Evolutionary conservation across 1,139 yeast genomes (phyloP).

Genomic region (Casaregolazyma lundiana): DNA sequence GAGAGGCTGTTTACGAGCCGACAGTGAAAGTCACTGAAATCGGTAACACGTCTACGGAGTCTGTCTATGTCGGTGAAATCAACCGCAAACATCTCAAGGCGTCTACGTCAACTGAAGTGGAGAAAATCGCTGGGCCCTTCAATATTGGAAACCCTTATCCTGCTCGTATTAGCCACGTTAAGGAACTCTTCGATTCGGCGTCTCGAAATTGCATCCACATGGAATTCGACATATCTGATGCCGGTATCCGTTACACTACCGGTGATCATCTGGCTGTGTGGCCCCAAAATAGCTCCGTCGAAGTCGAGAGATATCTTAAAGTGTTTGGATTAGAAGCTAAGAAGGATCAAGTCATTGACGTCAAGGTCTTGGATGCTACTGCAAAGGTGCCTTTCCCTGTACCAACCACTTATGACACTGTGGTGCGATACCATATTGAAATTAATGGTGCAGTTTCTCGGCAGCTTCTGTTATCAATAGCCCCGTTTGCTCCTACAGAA

Average conservation of each 20-base stretch:
- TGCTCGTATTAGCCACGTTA: slow-evolving; percentile 58
- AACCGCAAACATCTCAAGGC: slow-evolving; percentile 51
- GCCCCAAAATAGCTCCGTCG: slow-evolving; percentile 84
- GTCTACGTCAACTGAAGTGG: slow-evolving; percentile 26
- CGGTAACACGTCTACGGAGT: slow-evolving; percentile 36
- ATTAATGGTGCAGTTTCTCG: slow-evolving; percentile 93
- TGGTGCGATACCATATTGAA: slow-evolving; percentile 81
- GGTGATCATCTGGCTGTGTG: slow-evolving; percentile 96
- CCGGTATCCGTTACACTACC: slow-evolving; percentile 79
- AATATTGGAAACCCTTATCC: slow-evolving; percentile 79
- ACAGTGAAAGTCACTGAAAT: slow-evolving; percentile 46
- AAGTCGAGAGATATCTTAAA: slow-evolving; percentile 57
- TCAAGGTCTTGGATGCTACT: slow-evolving; percentile 73
- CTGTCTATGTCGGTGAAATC: slow-evolving; percentile 83
- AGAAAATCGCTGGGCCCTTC: slow-evolving; percentile 65
- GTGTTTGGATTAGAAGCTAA: slow-evolving; percentile 59
- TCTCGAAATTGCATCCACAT: slow-evolving; percentile 83
- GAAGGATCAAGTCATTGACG: slow-evolving; percentile 53
- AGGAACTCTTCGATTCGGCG: slow-evolving; percentile 64
- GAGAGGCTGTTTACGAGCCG: slow-evolving; percentile 74
- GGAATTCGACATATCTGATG: slow-evolving; percentile 74
- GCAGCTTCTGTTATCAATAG: slow-evolving; percentile 72
- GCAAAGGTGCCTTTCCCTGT: slow-evolving; percentile 76
- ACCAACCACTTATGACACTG: slow-evolving; percentile 87
- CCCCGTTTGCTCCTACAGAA: slow-evolving; percentile 74